These are phyloP conservation scores for Flaveria brownii DNA, from an alignment of 129 eudicot species.

Conservation along the genomic window DNA sequence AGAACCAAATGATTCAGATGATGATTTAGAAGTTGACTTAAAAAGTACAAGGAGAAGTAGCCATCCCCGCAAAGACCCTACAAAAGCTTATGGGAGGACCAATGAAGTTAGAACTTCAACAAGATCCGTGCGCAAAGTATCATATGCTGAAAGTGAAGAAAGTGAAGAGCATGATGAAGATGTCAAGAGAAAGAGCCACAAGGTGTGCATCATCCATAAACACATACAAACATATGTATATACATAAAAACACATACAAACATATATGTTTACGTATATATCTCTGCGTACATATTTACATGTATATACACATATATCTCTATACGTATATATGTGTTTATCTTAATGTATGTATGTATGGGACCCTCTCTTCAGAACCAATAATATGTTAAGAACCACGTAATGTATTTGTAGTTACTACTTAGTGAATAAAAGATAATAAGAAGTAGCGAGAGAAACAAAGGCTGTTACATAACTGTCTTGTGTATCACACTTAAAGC, in stretches of 20 bases:
- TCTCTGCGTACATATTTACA: no score
- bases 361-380: no score
- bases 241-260: not conserved
- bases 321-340: no score
- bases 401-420: no score
- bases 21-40: constrained; percentile 63
- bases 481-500: no score
- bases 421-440: no score
- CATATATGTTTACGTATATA: no score
- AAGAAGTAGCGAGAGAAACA: no score
- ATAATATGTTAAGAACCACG: no score
- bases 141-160: constrained; percentile 91
- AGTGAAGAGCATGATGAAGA: constrained; percentile 88
- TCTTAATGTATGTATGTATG: no score
- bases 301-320: no score
- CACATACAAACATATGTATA: not conserved
- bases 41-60: constrained; percentile 54
- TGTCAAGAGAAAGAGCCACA: constrained; percentile 65
- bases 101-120: constrained; percentile 77
- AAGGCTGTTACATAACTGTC: no score
- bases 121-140: constrained; percentile 87
- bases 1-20: constrained; percentile 67
- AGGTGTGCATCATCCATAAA: constrained; percentile 50
- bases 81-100: constrained; percentile 49
- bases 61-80: constrained; percentile 42